Evolutionary conservation across 495 filamentous ascomycete genomes (phyloP), one percentile per base, ranked within the genome.

Genomic region (Penicillium cosmopolitanum): DNA sequence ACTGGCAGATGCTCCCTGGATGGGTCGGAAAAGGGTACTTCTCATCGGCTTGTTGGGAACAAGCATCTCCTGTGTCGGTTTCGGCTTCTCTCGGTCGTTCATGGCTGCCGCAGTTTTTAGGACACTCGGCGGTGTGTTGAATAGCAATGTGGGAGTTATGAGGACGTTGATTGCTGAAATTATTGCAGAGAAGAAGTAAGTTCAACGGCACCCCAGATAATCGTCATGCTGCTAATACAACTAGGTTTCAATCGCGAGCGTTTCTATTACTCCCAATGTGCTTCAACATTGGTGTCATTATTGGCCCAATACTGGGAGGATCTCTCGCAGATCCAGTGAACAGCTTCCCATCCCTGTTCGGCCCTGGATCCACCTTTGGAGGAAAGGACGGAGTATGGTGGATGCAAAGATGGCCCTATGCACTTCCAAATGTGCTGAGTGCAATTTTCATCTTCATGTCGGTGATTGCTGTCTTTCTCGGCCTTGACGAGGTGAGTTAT

Each of bases 101-200:
- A 76, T 74, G 50, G 78, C 84, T 38, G 91, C 90, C 4, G 73
- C 89, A 38, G 60, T 88, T 25, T 96, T 92, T 67, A 77, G 91
- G 21, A 85, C 79, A 21, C 54, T 93, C n/a, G 91, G 89, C 8
- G 91, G 92, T 3, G 79, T 83, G 10, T 75, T 92, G 61, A 95
- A 96, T 72, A 91, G 91, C 7, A 95, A 92, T 63, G 83, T 92
- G 13, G 90, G 89, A 4, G 90, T 93, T 5, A 85, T 93, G 81
- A 80, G 90, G 61, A 93, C 90, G 3, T 89, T 93, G 87, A 88
- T 92, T 64, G 84, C 84, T 40, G 90, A 93, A 75, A 93, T 86
- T 54, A 82, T 93, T 36, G 81, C 76, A 36, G 90, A 92, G 68
- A 88, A 87, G 68, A 85, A 81, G 77, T 80, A 57, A 21, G 73